phyloP scores from a whole-genome alignment of 2,329 filamentous ascomycete species.

The Talaromyces sp. region DNA sequence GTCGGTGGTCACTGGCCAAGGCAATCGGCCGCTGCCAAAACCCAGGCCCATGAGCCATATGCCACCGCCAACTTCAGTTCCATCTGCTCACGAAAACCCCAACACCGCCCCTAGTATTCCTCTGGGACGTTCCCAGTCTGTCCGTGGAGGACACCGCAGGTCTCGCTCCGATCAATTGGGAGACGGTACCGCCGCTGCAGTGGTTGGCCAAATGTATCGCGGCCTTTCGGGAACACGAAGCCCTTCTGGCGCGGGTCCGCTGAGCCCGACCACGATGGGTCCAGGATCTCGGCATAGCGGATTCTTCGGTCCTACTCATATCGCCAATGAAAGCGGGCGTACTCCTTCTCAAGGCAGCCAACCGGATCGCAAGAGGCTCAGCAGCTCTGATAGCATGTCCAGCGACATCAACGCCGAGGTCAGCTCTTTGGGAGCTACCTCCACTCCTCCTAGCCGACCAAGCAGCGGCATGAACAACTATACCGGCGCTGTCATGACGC shows the following conservation, averaged over 20 bases:
- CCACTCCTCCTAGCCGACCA: slow-evolving; percentile 58
- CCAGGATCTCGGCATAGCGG: slow-evolving; percentile 36
- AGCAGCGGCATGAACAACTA: slow-evolving; percentile 66
- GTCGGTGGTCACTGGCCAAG: slow-evolving; percentile 49
- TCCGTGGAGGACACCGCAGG: slow-evolving; percentile 41
- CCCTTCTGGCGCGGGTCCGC: slow-evolving; percentile 44
- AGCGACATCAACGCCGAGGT: slow-evolving; percentile 46
- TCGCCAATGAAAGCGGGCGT: slow-evolving; percentile 51
- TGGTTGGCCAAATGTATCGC: slow-evolving; percentile 88
- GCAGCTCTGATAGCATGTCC: slow-evolving; percentile 61
- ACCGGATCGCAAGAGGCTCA: slow-evolving; percentile 48
- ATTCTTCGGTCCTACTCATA: slow-evolving; percentile 43
- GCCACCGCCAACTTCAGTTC: slow-evolving; percentile 30
- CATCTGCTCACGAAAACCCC: slow-evolving; percentile 42
- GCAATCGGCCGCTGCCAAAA: slow-evolving; percentile 34
- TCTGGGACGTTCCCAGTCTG: slow-evolving; percentile 38
- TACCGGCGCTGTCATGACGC: slow-evolving; percentile 57
- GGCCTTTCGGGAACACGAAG: slow-evolving; percentile 47
- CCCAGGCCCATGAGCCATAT: slow-evolving; percentile 44
- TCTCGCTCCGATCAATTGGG: slow-evolving; percentile 46
- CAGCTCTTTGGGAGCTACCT: slow-evolving; percentile 41
- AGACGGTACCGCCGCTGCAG: slow-evolving; percentile 53
- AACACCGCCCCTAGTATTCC: slow-evolving; percentile 47
- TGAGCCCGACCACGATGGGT: slow-evolving; percentile 49
- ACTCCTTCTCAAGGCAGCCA: slow-evolving; percentile 49